Base-by-base conservation (phyloP, 768 basidiomycete genomes). In the Suillus decipiens region DNA sequence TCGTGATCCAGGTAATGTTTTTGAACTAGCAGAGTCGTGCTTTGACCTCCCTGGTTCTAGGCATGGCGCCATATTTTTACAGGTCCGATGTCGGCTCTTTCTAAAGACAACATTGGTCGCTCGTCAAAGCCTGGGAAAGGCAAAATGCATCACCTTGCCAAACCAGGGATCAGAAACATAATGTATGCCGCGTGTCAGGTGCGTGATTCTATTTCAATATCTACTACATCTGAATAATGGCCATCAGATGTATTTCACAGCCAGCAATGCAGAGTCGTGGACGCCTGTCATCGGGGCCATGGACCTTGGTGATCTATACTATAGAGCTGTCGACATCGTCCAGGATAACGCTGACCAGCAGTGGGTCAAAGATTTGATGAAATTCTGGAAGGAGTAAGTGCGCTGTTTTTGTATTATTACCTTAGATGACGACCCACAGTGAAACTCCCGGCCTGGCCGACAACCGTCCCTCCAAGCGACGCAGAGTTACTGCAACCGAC, bases 361-460 rank as follows among this genome's bases (percentile, higher is more conserved):
- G 50, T 60, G 59, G 59, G 59, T 60, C 41, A 45, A 60, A 37
- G 59, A 60, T 19, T n/a, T 60, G 19, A 47, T 60, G 59, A 48
- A 48, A 24, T 60, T 60, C 36, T 60, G 59, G 45, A n/a, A 60
- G 48, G 45, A 34, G 42, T 45, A n/a, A 45, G 43, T 45, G 43
- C 10, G 3, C 43, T 22, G 19, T 22, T 45, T 45, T 45, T n/a
- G 0, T 6, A 19, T 42, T 45, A 45, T 45, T 22, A 22, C 43
- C 19, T 45, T 1, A 45, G 43, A 45, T 45, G 10, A 45, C 3
- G 19, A 19, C 14, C 12, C 39, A 42, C 17, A 42, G 42, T 42
- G 42, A 42, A 9, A 42, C 42, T 42, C 42, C 42, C 11, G 19
- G 42, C 42, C 42, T 42, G 19, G 5, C 19, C 2, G 19, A 42